Evolutionary conservation across 176 grass and related monocot genomes (phyloP).

Genomic region (Urochloa ruziziensis): DNA sequence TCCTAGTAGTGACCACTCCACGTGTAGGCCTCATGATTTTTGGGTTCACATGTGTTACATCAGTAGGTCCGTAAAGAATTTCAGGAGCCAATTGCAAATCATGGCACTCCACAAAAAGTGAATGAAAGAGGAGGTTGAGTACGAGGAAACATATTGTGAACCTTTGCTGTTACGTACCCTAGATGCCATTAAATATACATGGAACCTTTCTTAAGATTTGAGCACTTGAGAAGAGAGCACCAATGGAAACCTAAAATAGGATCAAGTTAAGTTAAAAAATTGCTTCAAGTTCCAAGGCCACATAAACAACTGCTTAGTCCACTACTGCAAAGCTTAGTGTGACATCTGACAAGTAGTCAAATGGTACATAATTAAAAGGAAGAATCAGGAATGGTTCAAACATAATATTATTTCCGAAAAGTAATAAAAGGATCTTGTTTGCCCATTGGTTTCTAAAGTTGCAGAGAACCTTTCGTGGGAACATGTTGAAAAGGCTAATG

Average conservation of each 20-base stretch:
- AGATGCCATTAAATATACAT: neutral
- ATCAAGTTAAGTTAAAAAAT: neutral
- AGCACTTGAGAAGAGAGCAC: neutral
- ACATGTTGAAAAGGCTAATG: neutral
- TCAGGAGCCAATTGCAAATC: neutral
- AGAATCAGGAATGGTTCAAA: neutral
- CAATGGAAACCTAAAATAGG: neutral
- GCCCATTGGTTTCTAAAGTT: neutral
- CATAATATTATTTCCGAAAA: neutral
- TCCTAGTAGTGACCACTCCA: too few species aligned
- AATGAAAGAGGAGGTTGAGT: neutral
- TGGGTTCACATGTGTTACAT: neutral
- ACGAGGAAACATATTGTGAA: neutral
- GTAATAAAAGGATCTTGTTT: neutral
- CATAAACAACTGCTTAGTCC: neutral
- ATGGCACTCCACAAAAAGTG: neutral
- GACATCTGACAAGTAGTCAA: neutral
- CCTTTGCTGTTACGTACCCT: neutral
- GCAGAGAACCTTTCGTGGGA: neutral
- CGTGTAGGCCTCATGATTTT: neutral
- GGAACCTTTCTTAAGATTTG: neutral
- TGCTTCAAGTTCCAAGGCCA: conserved; percentile 1
- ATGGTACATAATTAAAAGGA: neutral
- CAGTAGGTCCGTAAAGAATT: neutral
- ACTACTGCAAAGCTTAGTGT: neutral